Percentiles rank a stretch among this genome's conserved stretches.
Conservation (phyloP, 768 basidiomycete genomes). For the Lactarius akahatsu region DNA sequence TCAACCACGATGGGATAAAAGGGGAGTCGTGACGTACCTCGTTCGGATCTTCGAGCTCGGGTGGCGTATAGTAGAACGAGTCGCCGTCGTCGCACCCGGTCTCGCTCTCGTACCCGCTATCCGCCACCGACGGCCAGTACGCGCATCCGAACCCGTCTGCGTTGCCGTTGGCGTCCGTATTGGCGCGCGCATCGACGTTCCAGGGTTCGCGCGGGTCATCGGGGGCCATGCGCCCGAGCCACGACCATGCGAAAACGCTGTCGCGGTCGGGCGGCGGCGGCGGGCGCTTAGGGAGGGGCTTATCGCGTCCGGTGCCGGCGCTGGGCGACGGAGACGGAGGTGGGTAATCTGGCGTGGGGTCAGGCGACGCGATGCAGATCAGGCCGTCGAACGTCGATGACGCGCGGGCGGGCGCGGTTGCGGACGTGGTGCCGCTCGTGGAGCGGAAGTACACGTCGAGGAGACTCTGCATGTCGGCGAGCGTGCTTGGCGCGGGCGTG, state of each 20-base stretch:
- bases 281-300: conserved; percentile 22
- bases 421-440: background rate
- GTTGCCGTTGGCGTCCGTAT: background rate
- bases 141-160: conserved; percentile 3
- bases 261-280: conserved; percentile 26
- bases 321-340: background rate
- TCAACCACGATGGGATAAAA: no score
- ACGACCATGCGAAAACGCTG: conserved; percentile 29
- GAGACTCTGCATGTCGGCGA: conserved; percentile 29
- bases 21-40: conserved; percentile 15
- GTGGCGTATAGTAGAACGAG: conserved; percentile 20
- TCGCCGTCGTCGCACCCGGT: conserved; percentile 14
- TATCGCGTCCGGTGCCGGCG: conserved; percentile 8
- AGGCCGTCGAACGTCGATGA: conserved; percentile 29
- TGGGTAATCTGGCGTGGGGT: background rate
- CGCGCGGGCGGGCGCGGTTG: conserved; percentile 17
- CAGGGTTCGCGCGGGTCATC: conserved; percentile 21
- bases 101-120: conserved; percentile 16
- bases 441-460: conserved; percentile 29
- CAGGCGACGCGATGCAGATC: background rate
- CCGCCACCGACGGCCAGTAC: conserved; percentile 14
- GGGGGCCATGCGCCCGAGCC: conserved; percentile 23
- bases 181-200: conserved; percentile 1
- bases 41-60: conserved; percentile 24
- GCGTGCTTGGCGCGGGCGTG: conserved; percentile 29